Evolutionary conservation across 805 yeast genomes (phyloP), one percentile per base, ranked within the genome.

Genomic region (Hermanozyma aechmeae): DNA sequence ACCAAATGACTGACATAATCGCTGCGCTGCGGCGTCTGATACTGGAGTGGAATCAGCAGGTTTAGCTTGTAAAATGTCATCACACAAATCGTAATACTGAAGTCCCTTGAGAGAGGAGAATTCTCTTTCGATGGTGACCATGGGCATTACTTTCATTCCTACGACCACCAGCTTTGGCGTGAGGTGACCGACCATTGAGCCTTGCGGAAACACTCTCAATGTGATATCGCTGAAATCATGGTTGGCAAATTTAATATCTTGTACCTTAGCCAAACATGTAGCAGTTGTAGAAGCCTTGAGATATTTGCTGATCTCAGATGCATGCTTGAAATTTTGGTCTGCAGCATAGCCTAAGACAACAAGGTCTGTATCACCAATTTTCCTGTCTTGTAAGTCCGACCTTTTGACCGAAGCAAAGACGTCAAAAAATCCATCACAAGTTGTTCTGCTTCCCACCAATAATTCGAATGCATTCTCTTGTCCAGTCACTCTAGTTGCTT

Each of bases 61-160:
- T 25, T 54, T 51, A 0, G 93, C 96, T 7, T 58, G 47, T 7
- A 86, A 50, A 24, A 92, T 82, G 20, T 71, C 66, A 13, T 71
- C 63, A n/a, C 71, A 60, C 23, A 93, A 56, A 45, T 85, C 93
- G 46, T 86, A 93, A 49, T 79, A 86, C 29, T 70, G 78, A 30
- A 92, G 61, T 1, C 94, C 96, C 48, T 68, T 73, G 40, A 93
- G 56, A 0, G 98, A 80, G 0, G 87, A 70, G 43, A 64, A 93
- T 49, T 92, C 98, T 61, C 99, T 77, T 51, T 92, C 98, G 11
- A 87, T 71, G 0, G 99, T 89, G 1, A 81, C 71, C 86, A 92
- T 76, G 42, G 79, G 92, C 72, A 82, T 78, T 2, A 87, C 79
- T 31, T 73, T 69, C 69, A 85, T 68, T 12, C 77, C 86, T 26